A percentile compares a stretch with the other conserved stretches of the same genome.
phyloP scores from a whole-genome alignment of 2,329 filamentous ascomycete species.

The Stylonectria norvegica region DNA sequence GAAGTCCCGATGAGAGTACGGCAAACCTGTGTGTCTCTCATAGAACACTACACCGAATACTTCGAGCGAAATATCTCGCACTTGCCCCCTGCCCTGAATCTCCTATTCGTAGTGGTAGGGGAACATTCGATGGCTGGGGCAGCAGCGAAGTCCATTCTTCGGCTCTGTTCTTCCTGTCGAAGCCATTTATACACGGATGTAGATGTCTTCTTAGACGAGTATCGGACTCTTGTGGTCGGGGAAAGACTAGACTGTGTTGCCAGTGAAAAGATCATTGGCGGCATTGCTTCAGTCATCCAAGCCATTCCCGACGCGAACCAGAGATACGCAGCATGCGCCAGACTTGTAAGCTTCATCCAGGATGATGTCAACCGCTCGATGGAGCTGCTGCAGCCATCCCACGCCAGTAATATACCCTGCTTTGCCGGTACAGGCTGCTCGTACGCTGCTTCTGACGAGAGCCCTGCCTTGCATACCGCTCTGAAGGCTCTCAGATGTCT shows the following conservation, averaged over 20 bases:
- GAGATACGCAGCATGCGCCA: slow-evolving; percentile 47
- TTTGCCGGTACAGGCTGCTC: slow-evolving; percentile 22
- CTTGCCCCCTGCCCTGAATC: slow-evolving; percentile 67
- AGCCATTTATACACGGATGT: slow-evolving; percentile 64
- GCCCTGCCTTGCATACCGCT: slow-evolving; percentile 45
- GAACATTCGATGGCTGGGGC: slow-evolving; percentile 60
- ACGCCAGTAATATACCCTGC: slow-evolving; percentile 19
- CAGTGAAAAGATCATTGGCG: slow-evolving; percentile 70
- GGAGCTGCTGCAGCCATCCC: slow-evolving; percentile 16
- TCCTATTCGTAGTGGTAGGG: slow-evolving; percentile 68
- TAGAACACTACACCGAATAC: slow-evolving; percentile 72
- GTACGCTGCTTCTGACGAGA: slow-evolving; percentile 37
- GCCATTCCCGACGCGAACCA: slow-evolving; percentile 59
- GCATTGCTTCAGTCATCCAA: slow-evolving; percentile 72
- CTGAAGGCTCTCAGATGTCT: slow-evolving; percentile 64
- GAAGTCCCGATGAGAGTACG: slow-evolving; percentile 60
- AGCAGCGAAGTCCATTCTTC: slow-evolving; percentile 71
- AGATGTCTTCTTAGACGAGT: slow-evolving; percentile 67
- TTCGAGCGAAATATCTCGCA: slow-evolving; percentile 67
- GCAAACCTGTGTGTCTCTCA: slow-evolving; percentile 65
- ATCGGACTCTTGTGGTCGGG: slow-evolving; percentile 58
- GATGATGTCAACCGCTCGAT: slow-evolving; percentile 44
- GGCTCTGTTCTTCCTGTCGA: slow-evolving; percentile 73
- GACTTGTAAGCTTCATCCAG: slow-evolving; percentile 49
- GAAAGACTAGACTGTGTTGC: slow-evolving; percentile 59